These are phyloP conservation scores for Entomortierella parvispora DNA, from an alignment of 192 early-diverging fungal genomes.

Conservation along the genomic window DNA sequence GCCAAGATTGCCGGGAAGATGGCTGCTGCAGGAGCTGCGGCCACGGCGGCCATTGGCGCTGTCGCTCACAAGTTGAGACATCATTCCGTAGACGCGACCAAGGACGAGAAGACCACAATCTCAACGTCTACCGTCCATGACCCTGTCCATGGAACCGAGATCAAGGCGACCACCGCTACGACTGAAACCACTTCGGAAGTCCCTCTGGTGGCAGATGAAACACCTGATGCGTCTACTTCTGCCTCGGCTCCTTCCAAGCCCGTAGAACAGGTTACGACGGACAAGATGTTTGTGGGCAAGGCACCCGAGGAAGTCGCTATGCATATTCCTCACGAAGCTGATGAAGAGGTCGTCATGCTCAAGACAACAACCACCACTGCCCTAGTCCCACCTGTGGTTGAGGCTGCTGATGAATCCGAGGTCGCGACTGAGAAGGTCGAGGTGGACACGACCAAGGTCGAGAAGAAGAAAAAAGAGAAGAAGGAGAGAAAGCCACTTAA, in stretches of 20 bases:
- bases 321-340: neutral
- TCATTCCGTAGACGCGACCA: no score
- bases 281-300: neutral
- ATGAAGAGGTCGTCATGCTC: neutral
- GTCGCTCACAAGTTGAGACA: no score
- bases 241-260: no score
- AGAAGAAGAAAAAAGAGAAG: slow-evolving; percentile 1
- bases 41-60: neutral
- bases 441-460: neutral
- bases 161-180: neutral
- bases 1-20: neutral
- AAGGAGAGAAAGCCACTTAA: slow-evolving; percentile 11
- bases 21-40: neutral
- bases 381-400: neutral
- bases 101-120: neutral
- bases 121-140: neutral
- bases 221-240: no score
- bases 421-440: neutral
- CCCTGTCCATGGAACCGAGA: no score
- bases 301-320: neutral
- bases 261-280: neutral
- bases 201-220: no score
- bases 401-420: neutral
- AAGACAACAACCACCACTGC: neutral
- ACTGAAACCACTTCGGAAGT: no score